A percentile compares a stretch with the other conserved stretches of the same genome.
Conservation (phyloP, 768 basidiomycete species). For the Phylloporus rhodoxanthus region DNA sequence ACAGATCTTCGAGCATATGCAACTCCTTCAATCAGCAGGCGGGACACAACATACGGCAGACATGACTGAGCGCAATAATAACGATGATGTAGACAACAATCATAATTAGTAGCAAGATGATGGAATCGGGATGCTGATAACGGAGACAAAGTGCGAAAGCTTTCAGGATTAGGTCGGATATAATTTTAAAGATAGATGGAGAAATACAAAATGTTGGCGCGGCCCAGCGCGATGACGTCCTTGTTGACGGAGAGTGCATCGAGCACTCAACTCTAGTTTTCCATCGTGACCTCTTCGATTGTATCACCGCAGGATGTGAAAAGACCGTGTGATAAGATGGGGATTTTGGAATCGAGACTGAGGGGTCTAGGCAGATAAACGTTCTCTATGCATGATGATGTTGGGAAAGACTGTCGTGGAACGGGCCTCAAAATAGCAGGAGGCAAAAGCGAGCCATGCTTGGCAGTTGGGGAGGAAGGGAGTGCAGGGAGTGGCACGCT, state of each 20-base stretch:
- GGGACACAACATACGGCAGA: not conserved
- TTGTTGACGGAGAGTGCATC: conserved; percentile 4
- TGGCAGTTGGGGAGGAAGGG: conserved; percentile 21
- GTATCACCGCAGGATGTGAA: conserved; percentile 1
- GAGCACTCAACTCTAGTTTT: conserved; percentile 14
- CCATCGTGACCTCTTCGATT: conserved; percentile 19
- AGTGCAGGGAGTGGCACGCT: conserved; percentile 26
- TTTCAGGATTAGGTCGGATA: conserved; percentile 14
- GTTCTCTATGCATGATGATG: not conserved
- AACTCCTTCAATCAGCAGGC: not conserved
- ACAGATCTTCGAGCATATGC: too few relatives aligned
- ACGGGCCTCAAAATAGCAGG: conserved; percentile 14
- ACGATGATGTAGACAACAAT: not conserved
- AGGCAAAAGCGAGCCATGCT: conserved; percentile 14
- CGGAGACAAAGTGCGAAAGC: not conserved
- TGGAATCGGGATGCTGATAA: not conserved
- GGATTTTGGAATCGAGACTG: conserved; percentile 7
- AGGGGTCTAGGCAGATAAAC: conserved; percentile 2
- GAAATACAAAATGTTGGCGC: conserved; percentile 3
- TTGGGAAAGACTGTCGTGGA: conserved; percentile 18
- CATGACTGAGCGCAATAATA: not conserved
- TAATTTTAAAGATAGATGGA: conserved; percentile 9
- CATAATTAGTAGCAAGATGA: not conserved
- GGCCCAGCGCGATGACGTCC: conserved; percentile 13
- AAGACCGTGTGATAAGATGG: conserved; percentile 9